Percentiles rank a stretch among this genome's conserved stretches.
phyloP scores from a whole-genome alignment of 495 filamentous ascomycete species.

The Cenococcum geophilum region DNA sequence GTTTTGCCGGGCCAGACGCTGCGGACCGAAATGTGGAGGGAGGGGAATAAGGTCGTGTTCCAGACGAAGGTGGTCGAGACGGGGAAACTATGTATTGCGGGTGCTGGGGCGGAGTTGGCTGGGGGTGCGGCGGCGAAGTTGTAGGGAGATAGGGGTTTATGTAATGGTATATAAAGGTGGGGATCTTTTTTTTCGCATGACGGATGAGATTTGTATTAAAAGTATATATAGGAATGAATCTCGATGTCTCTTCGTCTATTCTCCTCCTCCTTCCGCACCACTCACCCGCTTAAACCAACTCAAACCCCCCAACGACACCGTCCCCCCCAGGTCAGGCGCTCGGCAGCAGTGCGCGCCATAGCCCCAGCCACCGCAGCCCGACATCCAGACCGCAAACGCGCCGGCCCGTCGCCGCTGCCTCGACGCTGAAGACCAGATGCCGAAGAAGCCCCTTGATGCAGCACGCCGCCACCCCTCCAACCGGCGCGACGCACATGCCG shows the following conservation, averaged over 20 bases:
- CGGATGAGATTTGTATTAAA: neutral
- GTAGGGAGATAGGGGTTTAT: slow-evolving; percentile 31
- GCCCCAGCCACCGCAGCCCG: too few relatives aligned
- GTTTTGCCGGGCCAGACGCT: slow-evolving; percentile 92
- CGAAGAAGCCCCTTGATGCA: too few relatives aligned
- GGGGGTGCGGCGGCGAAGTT: slow-evolving; percentile 48
- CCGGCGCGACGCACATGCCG: too few relatives aligned
- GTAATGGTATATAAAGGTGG: neutral
- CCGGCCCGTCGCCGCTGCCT: too few relatives aligned
- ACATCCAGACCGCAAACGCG: too few relatives aligned
- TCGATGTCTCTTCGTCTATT: neutral
- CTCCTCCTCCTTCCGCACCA: too few relatives aligned
- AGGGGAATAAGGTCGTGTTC: slow-evolving; percentile 80
- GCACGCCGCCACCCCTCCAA: too few relatives aligned
- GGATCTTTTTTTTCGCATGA: neutral
- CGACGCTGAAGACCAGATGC: too few relatives aligned
- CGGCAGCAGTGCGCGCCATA: too few relatives aligned
- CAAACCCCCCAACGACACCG: too few relatives aligned
- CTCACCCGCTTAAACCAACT: too few relatives aligned
- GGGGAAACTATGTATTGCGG: slow-evolving; percentile 84
- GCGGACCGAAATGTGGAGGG: slow-evolving; percentile 97
- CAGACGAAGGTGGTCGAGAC: slow-evolving; percentile 94
- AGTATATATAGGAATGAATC: neutral
- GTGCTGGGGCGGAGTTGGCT: slow-evolving; percentile 79
- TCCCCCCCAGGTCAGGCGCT: too few relatives aligned